phyloP scores from a whole-genome alignment of 1,139 yeast species.

The Taiozyma sp. region DNA sequence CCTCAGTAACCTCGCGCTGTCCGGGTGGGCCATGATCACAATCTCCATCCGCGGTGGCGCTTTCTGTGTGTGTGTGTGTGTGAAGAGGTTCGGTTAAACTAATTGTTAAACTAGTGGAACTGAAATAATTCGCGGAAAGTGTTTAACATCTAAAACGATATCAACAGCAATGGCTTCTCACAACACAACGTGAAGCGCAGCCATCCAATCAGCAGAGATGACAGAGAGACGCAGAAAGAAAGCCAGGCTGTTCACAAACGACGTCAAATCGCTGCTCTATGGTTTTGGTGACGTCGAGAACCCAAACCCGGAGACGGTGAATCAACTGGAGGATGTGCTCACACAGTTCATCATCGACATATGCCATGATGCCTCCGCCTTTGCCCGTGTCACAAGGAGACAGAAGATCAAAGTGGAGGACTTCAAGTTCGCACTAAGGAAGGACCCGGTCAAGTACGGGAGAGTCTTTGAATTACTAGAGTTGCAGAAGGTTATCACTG shows the following conservation, averaged over 20 bases:
- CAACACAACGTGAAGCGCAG: background rate
- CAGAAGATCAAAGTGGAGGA: slow-evolving; percentile 82
- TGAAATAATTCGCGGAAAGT: background rate
- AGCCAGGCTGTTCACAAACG: slow-evolving; percentile 50
- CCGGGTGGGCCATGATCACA: background rate
- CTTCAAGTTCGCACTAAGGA: slow-evolving; percentile 75
- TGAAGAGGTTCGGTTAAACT: background rate
- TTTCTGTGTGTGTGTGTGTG: background rate
- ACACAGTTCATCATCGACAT: slow-evolving; percentile 71
- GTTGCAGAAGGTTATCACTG: slow-evolving; percentile 68
- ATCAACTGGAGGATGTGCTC: slow-evolving; percentile 77
- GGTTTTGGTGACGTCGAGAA: slow-evolving; percentile 85
- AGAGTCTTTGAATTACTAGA: slow-evolving; percentile 76
- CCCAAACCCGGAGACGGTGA: slow-evolving; percentile 72
- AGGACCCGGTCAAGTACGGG: slow-evolving; percentile 79
- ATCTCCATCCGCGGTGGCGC: background rate
- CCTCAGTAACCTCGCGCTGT: background rate
- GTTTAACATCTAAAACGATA: no score
- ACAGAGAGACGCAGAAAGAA: slow-evolving; percentile 27
- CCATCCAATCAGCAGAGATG: slow-evolving; percentile 18
- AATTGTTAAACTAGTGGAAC: background rate
- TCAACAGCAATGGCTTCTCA: no score
- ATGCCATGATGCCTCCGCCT: slow-evolving; percentile 52
- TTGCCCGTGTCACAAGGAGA: slow-evolving; percentile 49
- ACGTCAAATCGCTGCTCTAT: slow-evolving; percentile 68